These are phyloP conservation scores for Prunus davidiana DNA, from an alignment of 306 rosid species.

Conservation along the genomic window DNA sequence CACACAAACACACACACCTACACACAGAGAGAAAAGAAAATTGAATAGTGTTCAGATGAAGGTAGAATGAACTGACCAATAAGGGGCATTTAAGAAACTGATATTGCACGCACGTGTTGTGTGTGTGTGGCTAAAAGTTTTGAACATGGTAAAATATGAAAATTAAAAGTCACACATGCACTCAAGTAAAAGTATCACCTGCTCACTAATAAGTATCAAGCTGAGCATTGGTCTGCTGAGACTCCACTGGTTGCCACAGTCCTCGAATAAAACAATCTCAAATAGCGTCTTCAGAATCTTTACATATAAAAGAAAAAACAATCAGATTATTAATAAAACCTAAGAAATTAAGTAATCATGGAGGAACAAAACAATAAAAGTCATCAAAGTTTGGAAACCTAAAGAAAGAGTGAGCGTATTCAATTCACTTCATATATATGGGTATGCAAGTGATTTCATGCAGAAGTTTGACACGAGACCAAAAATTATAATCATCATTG, in stretches of 20 bases:
- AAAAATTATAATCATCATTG: neutral
- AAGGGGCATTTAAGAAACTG: neutral
- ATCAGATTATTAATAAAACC: neutral
- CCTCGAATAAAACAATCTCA: constrained; percentile 83
- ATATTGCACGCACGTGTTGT: neutral
- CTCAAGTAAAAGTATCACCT: constrained; percentile 41
- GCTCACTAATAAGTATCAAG: constrained; percentile 73
- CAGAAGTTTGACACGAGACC: neutral
- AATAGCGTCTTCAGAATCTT: constrained; percentile 81
- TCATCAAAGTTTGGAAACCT: neutral
- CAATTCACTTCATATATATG: neutral
- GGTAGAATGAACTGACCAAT: neutral
- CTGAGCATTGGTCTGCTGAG: constrained; percentile 89
- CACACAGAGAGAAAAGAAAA: neutral
- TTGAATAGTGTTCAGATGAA: neutral
- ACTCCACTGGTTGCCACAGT: constrained; percentile 81
- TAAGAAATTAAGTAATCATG: neutral
- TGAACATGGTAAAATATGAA: neutral
- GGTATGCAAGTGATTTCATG: neutral
- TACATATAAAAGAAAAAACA: constrained; percentile 12
- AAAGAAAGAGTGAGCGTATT: neutral
- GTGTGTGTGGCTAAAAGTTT: neutral
- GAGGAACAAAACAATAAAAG: neutral
- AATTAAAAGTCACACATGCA: neutral
- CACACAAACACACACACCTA: neutral